phyloP scores from a whole-genome alignment of 495 filamentous ascomycete genomes.

The Chaetomium tenue region DNA sequence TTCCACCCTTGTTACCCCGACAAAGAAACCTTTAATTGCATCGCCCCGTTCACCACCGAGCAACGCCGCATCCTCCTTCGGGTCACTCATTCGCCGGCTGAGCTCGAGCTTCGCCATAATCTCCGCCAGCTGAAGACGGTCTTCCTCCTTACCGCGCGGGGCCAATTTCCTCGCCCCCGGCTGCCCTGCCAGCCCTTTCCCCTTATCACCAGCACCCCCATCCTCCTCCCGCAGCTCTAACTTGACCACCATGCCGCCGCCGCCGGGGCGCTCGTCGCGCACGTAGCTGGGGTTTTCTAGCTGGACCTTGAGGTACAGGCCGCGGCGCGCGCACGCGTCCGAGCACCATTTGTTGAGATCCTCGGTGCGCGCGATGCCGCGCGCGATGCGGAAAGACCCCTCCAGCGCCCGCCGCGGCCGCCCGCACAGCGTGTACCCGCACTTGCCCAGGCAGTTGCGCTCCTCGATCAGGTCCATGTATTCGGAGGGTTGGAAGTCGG shows the following conservation, averaged over 20 bases:
- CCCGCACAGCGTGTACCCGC: conserved; percentile 79
- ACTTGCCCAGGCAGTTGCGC: conserved; percentile 72
- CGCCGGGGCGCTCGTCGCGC: background rate
- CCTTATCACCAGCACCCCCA: conserved; percentile 23
- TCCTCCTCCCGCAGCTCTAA: conserved; percentile 42
- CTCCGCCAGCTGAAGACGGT: conserved; percentile 15
- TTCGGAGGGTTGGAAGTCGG: conserved; percentile 76
- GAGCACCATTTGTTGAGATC: conserved; percentile 87
- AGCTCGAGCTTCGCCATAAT: conserved; percentile 24
- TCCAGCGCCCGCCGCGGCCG: conserved; percentile 19
- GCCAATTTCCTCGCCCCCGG: background rate
- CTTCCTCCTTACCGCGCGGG: conserved; percentile 7
- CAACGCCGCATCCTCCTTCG: conserved; percentile 38
- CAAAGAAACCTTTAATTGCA: background rate
- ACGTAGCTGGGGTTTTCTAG: conserved; percentile 49
- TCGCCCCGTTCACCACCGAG: conserved; percentile 56
- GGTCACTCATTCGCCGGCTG: conserved; percentile 27
- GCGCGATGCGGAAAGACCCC: conserved; percentile 25
- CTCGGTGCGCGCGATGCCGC: conserved; percentile 52
- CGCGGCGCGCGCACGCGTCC: conserved; percentile 69
- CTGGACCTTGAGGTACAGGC: conserved; percentile 83
- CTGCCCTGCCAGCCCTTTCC: background rate
- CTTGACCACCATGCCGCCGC: conserved; percentile 37
- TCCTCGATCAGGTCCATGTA: conserved; percentile 85
- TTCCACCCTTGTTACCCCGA: conserved; percentile 29